A percentile compares a stretch with the other conserved stretches of the same genome.
Evolutionary conservation across 2,329 filamentous ascomycete species (phyloP).

Genomic region (Parastagonospora nodorum): DNA sequence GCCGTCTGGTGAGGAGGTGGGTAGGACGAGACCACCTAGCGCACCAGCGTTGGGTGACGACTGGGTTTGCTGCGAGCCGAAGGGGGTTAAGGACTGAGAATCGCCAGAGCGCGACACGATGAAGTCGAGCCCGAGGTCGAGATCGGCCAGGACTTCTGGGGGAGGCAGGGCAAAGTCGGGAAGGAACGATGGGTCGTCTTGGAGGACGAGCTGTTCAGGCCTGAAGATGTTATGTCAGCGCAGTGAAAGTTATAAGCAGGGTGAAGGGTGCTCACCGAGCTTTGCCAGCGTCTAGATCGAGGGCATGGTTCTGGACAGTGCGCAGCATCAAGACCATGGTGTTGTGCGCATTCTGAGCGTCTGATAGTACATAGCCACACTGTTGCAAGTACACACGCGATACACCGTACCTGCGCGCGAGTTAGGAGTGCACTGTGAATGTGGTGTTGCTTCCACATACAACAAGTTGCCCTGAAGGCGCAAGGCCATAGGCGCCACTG

Average conservation of each 20-base stretch:
- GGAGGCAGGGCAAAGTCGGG: constrained; percentile 67
- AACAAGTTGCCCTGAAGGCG: constrained; percentile 88
- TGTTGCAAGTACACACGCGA: constrained; percentile 87
- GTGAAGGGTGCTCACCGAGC: constrained; percentile 62
- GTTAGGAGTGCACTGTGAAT: constrained; percentile 13
- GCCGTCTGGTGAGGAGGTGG: constrained; percentile 53
- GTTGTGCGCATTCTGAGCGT: constrained; percentile 75
- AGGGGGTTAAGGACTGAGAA: constrained; percentile 47
- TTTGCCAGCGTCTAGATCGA: constrained; percentile 74
- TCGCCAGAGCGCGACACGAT: constrained; percentile 41
- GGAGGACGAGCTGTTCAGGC: constrained; percentile 74
- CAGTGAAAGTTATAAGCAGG: background rate
- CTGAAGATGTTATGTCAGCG: constrained; percentile 52
- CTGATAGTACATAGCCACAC: constrained; percentile 81
- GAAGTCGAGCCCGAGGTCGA: constrained; percentile 47
- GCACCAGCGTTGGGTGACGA: constrained; percentile 22
- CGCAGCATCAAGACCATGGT: constrained; percentile 73
- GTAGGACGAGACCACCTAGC: constrained; percentile 51
- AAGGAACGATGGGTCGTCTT: constrained; percentile 82
- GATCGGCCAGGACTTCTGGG: constrained; percentile 58
- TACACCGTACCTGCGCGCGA: constrained; percentile 62
- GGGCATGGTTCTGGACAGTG: constrained; percentile 60
- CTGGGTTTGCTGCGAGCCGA: constrained; percentile 33
- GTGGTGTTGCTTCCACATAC: constrained; percentile 48
- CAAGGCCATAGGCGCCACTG: constrained; percentile 84